Base-by-base conservation (phyloP, 176 grass and related monocot genomes). In the Aegilops longissima region DNA sequence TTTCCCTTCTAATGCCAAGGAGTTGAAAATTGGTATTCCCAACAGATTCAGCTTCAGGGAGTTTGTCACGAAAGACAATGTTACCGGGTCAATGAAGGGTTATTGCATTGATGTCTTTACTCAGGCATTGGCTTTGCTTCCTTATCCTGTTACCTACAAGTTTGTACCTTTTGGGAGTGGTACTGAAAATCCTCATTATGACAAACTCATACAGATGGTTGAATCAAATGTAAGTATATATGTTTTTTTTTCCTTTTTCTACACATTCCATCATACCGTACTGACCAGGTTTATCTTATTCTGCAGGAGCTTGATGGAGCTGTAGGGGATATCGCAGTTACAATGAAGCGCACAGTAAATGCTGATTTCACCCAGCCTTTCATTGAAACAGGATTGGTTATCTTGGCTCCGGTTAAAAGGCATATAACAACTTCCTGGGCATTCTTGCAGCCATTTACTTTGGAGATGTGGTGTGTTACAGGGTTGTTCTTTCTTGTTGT, bases 101-200 rank as follows among this genome's bases (percentile, higher is more conserved):
- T 98, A 94, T 86, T 98, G 93, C 83, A 75, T 94, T 9, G 96
- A 98, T 88, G 96, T 98, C 39, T 98, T 98, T 84, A 81, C 85
- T 72, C 88, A 93, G 84, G 93, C 96, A 84, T 79, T 96, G 87
- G 61, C 90, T 68, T 86, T 98, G 80, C 92, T 96, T 93, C 96
- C 96, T 71, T 98, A 98, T 76, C 91, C 96, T 44, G 93, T 98
- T 86, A 91, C 92, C 6, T 98, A 90, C 86, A 92, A 61, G 70
- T 89, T 96, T 20, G 61, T 94, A 66, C 90, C 93, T 76, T 98
- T 96, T 40, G 96, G 96, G 62, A 86, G 51, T 87, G 92, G 92
- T 73, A 82, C 70, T 70, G 70, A 76, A 84, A 96, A 98, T 74
- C 96, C 96, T 80, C 13, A 84, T 78, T 98, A 94, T 75, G 86